Percentiles rank a stretch among this genome's conserved stretches.
Evolutionary conservation across 1,139 yeast genomes (phyloP).

Genomic region (Entelexis sorbosivorans): DNA sequence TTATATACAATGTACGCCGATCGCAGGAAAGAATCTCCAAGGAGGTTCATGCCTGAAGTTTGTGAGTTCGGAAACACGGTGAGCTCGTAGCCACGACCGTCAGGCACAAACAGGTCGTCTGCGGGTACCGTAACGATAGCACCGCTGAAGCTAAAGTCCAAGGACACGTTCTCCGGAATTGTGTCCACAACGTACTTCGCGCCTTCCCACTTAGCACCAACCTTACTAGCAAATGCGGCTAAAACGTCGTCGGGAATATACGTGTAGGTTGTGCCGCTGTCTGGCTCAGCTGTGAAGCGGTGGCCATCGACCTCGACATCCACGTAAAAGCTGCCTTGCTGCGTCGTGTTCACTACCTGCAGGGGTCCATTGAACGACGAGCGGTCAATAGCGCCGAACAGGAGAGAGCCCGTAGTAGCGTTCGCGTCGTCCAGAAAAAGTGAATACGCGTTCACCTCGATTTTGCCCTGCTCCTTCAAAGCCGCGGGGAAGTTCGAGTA

Average conservation of each 20-base stretch:
- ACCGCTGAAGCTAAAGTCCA: conserved; percentile 36
- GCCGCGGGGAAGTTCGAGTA: conserved; percentile 23
- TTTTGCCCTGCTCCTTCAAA: conserved; percentile 23
- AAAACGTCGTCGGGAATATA: conserved; percentile 34
- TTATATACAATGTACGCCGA: conserved; percentile 70
- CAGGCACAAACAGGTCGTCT: conserved; percentile 27
- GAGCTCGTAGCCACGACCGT: conserved; percentile 25
- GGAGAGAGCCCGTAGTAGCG: conserved; percentile 37
- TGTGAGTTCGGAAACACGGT: conserved; percentile 8
- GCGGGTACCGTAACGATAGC: conserved; percentile 36
- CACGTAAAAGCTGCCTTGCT: conserved; percentile 8
- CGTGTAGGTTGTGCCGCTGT: conserved; percentile 32
- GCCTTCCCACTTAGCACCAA: conserved; percentile 9
- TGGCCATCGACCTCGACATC: conserved; percentile 13
- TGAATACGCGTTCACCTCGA: conserved; percentile 37
- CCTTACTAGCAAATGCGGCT: conserved; percentile 9
- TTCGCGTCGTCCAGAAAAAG: conserved; percentile 38
- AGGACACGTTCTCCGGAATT: neutral
- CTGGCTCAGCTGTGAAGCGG: conserved; percentile 11
- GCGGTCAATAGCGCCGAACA: conserved; percentile 52
- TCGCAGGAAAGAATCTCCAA: conserved; percentile 69
- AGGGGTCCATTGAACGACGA: conserved; percentile 42
- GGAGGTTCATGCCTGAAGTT: conserved; percentile 25
- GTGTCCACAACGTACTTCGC: conserved; percentile 7
- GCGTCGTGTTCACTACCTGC: conserved; percentile 23